These are phyloP conservation scores for Curvularia spicifera DNA, from an alignment of 2,329 filamentous ascomycete species.

Conservation along the genomic window DNA sequence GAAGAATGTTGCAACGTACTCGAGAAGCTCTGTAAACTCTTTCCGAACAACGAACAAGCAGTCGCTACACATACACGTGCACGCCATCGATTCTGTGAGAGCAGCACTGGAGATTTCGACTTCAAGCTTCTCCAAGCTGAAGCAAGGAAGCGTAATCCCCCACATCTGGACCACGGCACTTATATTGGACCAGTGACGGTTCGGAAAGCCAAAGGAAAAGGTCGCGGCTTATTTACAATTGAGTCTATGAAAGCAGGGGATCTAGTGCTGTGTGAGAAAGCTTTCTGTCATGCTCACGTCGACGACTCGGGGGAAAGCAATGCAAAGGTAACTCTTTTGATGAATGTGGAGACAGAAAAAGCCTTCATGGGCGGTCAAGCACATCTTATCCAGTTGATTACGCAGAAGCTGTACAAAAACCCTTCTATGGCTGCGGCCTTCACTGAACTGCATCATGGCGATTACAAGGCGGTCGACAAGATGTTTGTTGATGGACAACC, in stretches of 20 bases:
- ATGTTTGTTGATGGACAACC: conserved; percentile 45
- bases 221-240: conserved; percentile 60
- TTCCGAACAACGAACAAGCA: conserved; percentile 44
- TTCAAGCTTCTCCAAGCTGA: conserved; percentile 42
- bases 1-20: conserved; percentile 46
- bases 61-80: conserved; percentile 22
- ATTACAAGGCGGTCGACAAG: conserved; percentile 46
- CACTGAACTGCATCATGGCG: conserved; percentile 45
- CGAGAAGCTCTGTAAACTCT: conserved; percentile 29
- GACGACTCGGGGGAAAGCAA: conserved; percentile 17
- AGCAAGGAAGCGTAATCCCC: conserved; percentile 50
- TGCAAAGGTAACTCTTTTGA: conserved; percentile 39
- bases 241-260: conserved; percentile 47
- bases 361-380: conserved; percentile 50
- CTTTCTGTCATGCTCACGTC: conserved; percentile 54
- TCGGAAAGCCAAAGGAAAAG: conserved; percentile 48
- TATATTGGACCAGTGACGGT: conserved; percentile 54
- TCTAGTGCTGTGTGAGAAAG: conserved; percentile 58
- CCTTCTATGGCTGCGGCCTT: conserved; percentile 46
- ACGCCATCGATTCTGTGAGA: conserved; percentile 41
- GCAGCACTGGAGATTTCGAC: conserved; percentile 49
- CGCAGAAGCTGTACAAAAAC: conserved; percentile 57
- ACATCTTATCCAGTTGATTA: conserved; percentile 50
- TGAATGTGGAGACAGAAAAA: conserved; percentile 48
- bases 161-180: conserved; percentile 57